Evolutionary conservation across 768 basidiomycete species (phyloP).

Genomic region (Imleria badia): DNA sequence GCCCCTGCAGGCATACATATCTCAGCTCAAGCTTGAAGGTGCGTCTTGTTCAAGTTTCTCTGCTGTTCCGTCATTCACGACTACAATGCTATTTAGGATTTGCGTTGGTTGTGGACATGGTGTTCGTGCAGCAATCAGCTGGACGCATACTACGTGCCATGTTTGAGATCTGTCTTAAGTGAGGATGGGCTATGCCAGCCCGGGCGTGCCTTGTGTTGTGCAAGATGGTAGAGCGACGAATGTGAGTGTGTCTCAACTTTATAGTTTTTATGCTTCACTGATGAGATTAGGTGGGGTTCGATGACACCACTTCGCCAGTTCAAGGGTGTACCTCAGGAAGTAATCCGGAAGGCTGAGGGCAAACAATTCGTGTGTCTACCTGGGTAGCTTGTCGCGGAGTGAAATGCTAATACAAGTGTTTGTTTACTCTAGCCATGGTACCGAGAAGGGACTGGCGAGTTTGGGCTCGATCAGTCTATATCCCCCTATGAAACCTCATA

Average conservation of each 20-base stretch:
- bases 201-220: conserved; percentile 88
- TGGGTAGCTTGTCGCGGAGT: neutral
- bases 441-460: too few species aligned
- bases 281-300: conserved; percentile 75
- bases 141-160: conserved; percentile 98
- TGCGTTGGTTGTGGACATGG: conserved; percentile 85
- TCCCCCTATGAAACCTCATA: too few species aligned
- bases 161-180: conserved; percentile 95
- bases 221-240: conserved; percentile 89
- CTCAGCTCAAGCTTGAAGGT: conserved; percentile 6
- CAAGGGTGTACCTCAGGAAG: conserved; percentile 77
- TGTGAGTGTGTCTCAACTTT: conserved; percentile 43
- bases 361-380: conserved; percentile 61
- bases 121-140: conserved; percentile 94
- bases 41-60: neutral
- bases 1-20: conserved; percentile 2
- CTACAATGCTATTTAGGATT: conserved; percentile 48
- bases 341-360: conserved; percentile 78
- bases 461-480: too few species aligned
- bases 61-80: neutral
- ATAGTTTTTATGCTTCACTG: neutral
- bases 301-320: too few species aligned
- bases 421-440: conserved; percentile 75
- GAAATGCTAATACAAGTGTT: neutral
- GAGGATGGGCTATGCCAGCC: conserved; percentile 93